A percentile compares a stretch with the other conserved stretches of the same genome.
Evolutionary conservation across 2,329 filamentous ascomycete genomes (phyloP).

Genomic region (Curvularia lunata): DNA sequence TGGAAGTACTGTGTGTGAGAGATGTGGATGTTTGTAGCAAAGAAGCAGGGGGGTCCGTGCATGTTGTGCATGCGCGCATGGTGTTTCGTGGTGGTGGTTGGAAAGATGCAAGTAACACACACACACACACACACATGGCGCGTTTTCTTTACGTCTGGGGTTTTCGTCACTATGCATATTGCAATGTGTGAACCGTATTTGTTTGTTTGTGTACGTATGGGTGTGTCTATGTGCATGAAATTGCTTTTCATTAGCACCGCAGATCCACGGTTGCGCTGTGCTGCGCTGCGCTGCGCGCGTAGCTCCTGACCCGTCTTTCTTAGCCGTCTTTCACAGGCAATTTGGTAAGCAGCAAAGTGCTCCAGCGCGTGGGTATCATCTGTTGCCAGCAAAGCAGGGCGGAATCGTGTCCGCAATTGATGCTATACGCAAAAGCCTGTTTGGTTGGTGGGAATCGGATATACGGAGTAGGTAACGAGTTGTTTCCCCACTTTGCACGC

Average conservation of each 20-base stretch:
- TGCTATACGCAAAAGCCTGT: background rate
- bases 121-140: background rate
- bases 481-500: background rate
- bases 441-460: background rate
- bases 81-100: too few relatives aligned
- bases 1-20: background rate
- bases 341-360: background rate
- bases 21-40: background rate
- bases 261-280: background rate
- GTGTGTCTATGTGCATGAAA: background rate
- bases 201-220: background rate
- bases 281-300: background rate
- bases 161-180: too few relatives aligned
- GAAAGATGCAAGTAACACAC: background rate
- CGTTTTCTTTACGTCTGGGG: background rate
- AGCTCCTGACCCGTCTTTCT: background rate
- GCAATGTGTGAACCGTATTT: background rate
- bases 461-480: background rate
- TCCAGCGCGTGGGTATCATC: background rate
- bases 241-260: too few relatives aligned
- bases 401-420: background rate
- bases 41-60: background rate
- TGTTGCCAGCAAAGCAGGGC: background rate
- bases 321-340: too few relatives aligned
- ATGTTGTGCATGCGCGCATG: background rate